Evolutionary conservation across 495 filamentous ascomycete species (phyloP), one percentile per base, ranked within the genome.

Genomic region (Hypomontagnella submonticulosa): DNA sequence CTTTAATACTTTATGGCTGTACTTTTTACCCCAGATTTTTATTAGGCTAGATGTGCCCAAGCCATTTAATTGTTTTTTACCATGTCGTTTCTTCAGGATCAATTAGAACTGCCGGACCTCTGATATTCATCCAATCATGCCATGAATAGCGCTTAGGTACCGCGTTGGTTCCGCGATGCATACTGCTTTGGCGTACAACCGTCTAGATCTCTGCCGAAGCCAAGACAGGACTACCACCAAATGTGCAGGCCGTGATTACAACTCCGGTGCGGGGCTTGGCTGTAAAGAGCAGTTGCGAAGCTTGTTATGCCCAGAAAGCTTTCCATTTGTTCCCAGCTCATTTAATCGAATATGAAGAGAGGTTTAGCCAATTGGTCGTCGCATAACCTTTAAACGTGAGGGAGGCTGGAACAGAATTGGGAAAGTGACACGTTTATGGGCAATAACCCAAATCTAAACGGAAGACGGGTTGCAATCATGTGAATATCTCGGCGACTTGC

Each of bases 211-310:
- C 48, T 67, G 64, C 64, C 64, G 64, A 67, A 62, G 64, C 64
- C 59, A 67, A 67, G 64, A 67, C 52, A 52, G 37, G n/a, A 18
- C 40, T 33, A 16, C 41, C 47, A 48, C 54, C 53, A 50, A 63
- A 54, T 33, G 41, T 53, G 27, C 48, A 40, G 54, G 42, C 57
- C 51, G 44, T 58, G 49, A 36, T 58, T 63, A 57, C 64, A 44
- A 58, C 64, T 63, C 64, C 64, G 63, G 47, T 67, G 64, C 64
- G 64, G 64, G 64, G 64, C 47, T 36, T 67, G 58, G 58, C 64
- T 61, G 15, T 32, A 67, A 67, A 37, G 23, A 61, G 64, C 34
- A 67, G 64, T 41, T 67, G 64, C 3, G 48, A 58, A 58, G 53
- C 53, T n/a, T 47, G 34, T 32, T 38, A 58, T 41, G 30, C 7